A percentile compares a stretch with the other conserved stretches of the same genome.
Conservation (phyloP, 116 monocot species). For the Phalaenopsis hybrid region DNA sequence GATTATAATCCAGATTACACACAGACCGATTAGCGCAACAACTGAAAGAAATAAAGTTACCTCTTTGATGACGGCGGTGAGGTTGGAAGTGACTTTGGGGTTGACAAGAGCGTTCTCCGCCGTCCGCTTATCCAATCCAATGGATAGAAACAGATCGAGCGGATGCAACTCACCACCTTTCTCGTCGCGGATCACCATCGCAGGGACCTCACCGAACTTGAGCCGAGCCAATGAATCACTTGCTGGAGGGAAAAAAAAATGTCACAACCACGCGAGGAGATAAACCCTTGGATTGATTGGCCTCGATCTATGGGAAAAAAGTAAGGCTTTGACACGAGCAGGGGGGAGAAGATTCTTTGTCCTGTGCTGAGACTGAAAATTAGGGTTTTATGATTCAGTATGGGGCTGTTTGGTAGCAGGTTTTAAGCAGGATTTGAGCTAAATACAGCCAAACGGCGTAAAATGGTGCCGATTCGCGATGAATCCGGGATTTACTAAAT, state of each 20-base stretch:
- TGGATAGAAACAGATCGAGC: conserved; percentile 67
- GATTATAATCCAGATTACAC: neutral
- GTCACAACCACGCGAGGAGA: neutral
- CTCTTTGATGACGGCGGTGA: conserved; percentile 87
- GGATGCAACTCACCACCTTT: neutral
- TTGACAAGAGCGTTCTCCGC: conserved; percentile 88
- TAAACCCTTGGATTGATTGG: neutral
- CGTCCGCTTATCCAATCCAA: conserved; percentile 75
- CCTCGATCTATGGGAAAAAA: too few relatives aligned
- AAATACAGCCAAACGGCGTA: too few relatives aligned
- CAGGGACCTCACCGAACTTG: neutral
- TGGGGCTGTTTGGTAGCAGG: too few relatives aligned
- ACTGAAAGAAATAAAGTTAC: conserved; percentile 18
- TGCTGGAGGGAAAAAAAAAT: neutral
- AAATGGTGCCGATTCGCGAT: too few relatives aligned
- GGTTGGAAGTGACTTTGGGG: conserved; percentile 79
- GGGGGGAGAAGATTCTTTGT: neutral
- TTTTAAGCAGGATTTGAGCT: too few relatives aligned
- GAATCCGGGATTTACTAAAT: too few relatives aligned
- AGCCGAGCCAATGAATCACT: neutral
- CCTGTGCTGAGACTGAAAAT: neutral
- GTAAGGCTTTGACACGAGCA: neutral
- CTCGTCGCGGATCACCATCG: conserved; percentile 1
- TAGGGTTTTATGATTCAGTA: too few relatives aligned
- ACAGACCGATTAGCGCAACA: neutral